Percentiles rank a stretch among this genome's conserved stretches.
Conservation (phyloP, 169 alveolate genomes). For the Amoebophrya sp. region DNA sequence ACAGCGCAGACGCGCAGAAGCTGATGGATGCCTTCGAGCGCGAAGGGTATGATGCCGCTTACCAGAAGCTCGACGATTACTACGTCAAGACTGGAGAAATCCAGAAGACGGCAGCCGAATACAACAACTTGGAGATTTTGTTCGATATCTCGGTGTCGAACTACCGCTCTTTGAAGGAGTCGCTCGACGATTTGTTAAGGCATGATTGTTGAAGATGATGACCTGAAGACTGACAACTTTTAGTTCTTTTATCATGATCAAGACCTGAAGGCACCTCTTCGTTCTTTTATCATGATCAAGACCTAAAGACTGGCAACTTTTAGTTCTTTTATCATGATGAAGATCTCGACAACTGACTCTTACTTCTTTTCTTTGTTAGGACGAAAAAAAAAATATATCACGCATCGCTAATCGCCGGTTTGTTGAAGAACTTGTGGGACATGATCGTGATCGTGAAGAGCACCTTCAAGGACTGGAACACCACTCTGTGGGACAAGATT, state of each 20-base stretch:
- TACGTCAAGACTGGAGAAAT: constrained; percentile 61
- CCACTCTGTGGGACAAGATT: constrained; percentile 83
- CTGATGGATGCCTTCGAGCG: constrained; percentile 50
- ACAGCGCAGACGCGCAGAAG: constrained; percentile 52
- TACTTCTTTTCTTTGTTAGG: background rate
- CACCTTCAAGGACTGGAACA: constrained; percentile 84
- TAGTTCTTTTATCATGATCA: background rate
- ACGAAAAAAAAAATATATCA: no score
- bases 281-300: background rate
- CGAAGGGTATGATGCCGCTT: constrained; percentile 57
- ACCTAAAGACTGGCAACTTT: background rate
- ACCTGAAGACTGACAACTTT: background rate
- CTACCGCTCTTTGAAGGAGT: constrained; percentile 79
- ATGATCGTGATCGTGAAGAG: constrained; percentile 68
- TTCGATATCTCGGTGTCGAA: constrained; percentile 82
- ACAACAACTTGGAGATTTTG: constrained; percentile 69
- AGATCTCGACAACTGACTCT: no score
- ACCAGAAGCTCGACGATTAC: constrained; percentile 63
- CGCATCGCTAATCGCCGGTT: no score
- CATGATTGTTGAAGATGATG: background rate
- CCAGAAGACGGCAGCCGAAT: constrained; percentile 53
- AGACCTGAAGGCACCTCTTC: no score
- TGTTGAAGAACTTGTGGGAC: constrained; percentile 85
- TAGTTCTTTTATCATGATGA: background rate
- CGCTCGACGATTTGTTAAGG: constrained; percentile 68